These are phyloP conservation scores for Colletotrichum kahawae DNA, from an alignment of 2,329 filamentous ascomycete species.

Conservation along the genomic window DNA sequence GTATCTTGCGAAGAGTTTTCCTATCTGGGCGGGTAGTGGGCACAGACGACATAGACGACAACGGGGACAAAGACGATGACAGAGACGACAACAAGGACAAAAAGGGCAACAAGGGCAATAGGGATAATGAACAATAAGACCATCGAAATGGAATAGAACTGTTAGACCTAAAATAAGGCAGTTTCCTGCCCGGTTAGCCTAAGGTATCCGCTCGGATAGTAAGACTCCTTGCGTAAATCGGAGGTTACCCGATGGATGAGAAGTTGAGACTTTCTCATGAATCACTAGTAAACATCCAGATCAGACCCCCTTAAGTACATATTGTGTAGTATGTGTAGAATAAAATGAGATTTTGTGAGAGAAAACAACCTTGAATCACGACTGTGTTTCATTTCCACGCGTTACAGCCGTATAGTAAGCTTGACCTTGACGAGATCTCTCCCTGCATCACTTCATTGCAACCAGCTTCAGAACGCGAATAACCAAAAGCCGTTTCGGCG, in stretches of 20 bases:
- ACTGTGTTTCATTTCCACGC: not conserved
- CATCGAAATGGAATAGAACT: not conserved
- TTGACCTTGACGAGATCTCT: not conserved
- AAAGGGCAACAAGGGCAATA: not conserved
- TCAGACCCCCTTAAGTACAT: not conserved
- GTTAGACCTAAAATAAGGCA: not conserved
- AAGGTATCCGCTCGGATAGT: not conserved
- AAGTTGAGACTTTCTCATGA: not conserved
- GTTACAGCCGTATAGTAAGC: not conserved
- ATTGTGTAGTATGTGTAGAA: not conserved
- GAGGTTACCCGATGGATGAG: not conserved
- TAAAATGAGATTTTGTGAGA: not conserved
- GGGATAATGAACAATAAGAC: not conserved
- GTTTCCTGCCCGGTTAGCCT: not conserved
- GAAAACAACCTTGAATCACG: not conserved
- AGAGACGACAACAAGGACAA: not conserved
- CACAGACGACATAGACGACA: not conserved
- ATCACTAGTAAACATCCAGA: not conserved
- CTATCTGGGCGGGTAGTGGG: not conserved
- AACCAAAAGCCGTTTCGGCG: not conserved
- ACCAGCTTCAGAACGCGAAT: not conserved
- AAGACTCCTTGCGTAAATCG: not conserved
- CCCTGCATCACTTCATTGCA: not conserved
- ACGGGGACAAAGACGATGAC: not conserved
- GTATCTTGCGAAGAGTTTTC: not conserved